Percentiles rank a stretch among this genome's conserved stretches.
These are phyloP conservation scores for Trametes sp. DNA, from an alignment of 1,284 basidiomycete genomes.

Conservation along the genomic window DNA sequence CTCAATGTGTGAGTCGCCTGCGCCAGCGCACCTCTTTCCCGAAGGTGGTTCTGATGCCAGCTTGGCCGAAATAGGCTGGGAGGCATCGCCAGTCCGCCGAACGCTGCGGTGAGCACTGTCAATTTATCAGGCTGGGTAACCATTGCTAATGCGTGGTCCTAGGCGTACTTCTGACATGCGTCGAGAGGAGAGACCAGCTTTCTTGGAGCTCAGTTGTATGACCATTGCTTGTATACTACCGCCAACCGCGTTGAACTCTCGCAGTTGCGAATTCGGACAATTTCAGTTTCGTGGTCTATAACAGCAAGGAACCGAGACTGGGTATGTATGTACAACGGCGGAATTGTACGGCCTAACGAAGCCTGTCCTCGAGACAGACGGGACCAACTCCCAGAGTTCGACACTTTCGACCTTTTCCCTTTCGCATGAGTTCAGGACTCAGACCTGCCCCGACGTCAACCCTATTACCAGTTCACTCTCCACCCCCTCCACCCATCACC, in stretches of 20 bases:
- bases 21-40: neutral
- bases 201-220: neutral
- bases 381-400: neutral
- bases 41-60: neutral
- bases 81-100: slow-evolving; percentile 72
- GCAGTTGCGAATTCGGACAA: too few species aligned
- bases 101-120: slow-evolving; percentile 66
- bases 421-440: neutral
- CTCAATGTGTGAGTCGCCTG: slow-evolving; percentile 63
- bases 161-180: slow-evolving; percentile 25
- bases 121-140: neutral
- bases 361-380: neutral
- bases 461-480: neutral
- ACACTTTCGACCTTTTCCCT: neutral
- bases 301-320: neutral
- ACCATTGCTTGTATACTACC: neutral
- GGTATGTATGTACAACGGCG: slow-evolving; percentile 11
- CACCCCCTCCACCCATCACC: neutral
- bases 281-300: neutral
- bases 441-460: neutral
- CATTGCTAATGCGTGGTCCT: neutral
- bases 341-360: neutral
- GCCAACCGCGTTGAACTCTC: too few species aligned
- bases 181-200: neutral
- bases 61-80: slow-evolving; percentile 56